Percentiles rank a stretch among this genome's conserved stretches.
These are phyloP conservation scores for Ascochyta clinopodiicola DNA, from an alignment of 2,329 filamentous ascomycete genomes.

Conservation along the genomic window DNA sequence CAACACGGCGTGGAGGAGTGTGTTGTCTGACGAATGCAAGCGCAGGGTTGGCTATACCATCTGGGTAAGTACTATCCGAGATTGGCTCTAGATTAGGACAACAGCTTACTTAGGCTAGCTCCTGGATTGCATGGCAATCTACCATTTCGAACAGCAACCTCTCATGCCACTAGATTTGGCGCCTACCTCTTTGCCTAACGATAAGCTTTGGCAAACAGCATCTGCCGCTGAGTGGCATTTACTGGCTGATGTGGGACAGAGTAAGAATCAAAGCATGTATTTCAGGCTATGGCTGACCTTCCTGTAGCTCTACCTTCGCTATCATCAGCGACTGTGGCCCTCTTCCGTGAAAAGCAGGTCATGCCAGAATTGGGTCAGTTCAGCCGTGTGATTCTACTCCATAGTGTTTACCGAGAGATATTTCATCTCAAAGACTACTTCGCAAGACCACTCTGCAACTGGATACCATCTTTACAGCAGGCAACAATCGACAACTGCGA, in stretches of 20 bases:
- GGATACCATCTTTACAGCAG: constrained; percentile 50
- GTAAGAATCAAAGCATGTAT: background rate
- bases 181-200: constrained; percentile 3
- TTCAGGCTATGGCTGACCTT: background rate
- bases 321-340: background rate
- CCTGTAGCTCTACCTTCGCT: constrained; percentile 3
- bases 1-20: background rate
- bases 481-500: constrained; percentile 19
- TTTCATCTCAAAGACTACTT: constrained; percentile 56
- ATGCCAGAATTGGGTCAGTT: constrained; percentile 54
- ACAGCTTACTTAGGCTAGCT: constrained; percentile 1
- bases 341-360: constrained; percentile 14
- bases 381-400: constrained; percentile 56
- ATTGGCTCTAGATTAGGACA: constrained; percentile 3
- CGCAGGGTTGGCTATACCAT: constrained; percentile 12
- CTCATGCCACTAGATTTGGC: constrained; percentile 2
- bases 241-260: background rate
- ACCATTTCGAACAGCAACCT: constrained; percentile 9
- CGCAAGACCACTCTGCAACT: constrained; percentile 48
- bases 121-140: constrained; percentile 16
- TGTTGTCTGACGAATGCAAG: constrained; percentile 5
- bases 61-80: constrained; percentile 53
- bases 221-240: background rate
- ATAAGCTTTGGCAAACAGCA: background rate
- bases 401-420: constrained; percentile 57